Conservation (phyloP, 495 filamentous ascomycete genomes). For the Penicillium pancosmium region DNA sequence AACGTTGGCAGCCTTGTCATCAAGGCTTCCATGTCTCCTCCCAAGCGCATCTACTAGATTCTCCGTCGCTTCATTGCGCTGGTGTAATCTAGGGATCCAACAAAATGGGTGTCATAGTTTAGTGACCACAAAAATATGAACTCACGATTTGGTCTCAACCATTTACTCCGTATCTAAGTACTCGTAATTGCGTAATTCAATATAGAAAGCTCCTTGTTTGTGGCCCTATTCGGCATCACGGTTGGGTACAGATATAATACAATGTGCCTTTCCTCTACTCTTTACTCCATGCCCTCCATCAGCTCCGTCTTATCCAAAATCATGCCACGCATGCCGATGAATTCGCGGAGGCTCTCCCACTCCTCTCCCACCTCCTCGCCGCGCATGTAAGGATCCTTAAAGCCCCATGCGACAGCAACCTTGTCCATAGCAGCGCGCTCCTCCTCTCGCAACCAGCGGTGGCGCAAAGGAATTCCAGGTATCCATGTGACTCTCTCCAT, state of each 20-base stretch:
- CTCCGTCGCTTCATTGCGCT: slow-evolving; percentile 38
- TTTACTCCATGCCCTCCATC: slow-evolving; percentile 86
- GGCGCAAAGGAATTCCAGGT: slow-evolving; percentile 71
- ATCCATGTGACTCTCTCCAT: slow-evolving; percentile 92
- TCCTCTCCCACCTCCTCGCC: slow-evolving; percentile 91
- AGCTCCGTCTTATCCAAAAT: slow-evolving; percentile 81
- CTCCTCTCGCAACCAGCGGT: slow-evolving; percentile 91
- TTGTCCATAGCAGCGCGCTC: slow-evolving; percentile 88
- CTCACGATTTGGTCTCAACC: slow-evolving; percentile 35
- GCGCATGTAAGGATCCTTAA: slow-evolving; percentile 72
- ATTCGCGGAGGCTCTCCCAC: slow-evolving; percentile 83
- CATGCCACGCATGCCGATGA: slow-evolving; percentile 80
- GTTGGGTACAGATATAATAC: slow-evolving; percentile 12
- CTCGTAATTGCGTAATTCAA: background rate
- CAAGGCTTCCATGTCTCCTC: slow-evolving; percentile 99
- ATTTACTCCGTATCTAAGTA: slow-evolving; percentile 2
- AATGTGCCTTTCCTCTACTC: background rate
- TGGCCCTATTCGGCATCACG: too few relatives aligned
- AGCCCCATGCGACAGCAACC: slow-evolving; percentile 87
- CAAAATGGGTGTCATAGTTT: slow-evolving; percentile 40
- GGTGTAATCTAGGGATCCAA: slow-evolving; percentile 28
- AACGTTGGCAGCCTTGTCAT: slow-evolving; percentile 99
- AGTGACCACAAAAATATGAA: slow-evolving; percentile 40
- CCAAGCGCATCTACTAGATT: slow-evolving; percentile 90
- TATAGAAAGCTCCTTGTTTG: too few relatives aligned